These are phyloP conservation scores for Dactylellina haptotyla DNA, from an alignment of 2,329 filamentous ascomycete genomes.

Conservation along the genomic window DNA sequence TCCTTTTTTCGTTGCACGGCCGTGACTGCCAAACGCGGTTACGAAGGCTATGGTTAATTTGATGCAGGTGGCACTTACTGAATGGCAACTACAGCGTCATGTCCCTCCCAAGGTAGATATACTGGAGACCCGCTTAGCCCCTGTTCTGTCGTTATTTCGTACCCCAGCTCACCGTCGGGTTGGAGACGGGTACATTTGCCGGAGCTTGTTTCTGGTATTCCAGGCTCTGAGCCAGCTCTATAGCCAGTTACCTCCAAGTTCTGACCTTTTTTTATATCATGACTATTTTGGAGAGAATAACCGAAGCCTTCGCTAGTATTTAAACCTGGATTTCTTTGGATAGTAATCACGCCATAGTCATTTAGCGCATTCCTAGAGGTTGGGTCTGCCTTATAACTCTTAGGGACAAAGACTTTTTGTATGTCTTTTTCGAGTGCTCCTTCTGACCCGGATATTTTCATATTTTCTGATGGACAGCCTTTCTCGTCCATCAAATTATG, in stretches of 20 bases:
- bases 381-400: constrained; percentile 12
- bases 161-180: constrained; percentile 5
- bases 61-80: constrained; percentile 11
- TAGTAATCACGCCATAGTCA: constrained; percentile 18
- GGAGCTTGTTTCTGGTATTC: constrained; percentile 10
- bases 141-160: constrained; percentile 12
- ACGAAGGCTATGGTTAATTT: constrained; percentile 7
- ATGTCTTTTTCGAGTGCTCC: not conserved
- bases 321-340: not conserved
- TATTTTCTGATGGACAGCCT: not conserved
- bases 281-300: constrained; percentile 12
- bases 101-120: constrained; percentile 13
- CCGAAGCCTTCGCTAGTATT: constrained; percentile 16
- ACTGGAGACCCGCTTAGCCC: constrained; percentile 33
- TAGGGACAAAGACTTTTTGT: constrained; percentile 3
- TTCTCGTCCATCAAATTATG: constrained; percentile 18
- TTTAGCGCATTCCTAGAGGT: constrained; percentile 8
- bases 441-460: not conserved
- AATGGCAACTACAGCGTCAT: constrained; percentile 18
- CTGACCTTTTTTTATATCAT: constrained; percentile 2
- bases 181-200: constrained; percentile 4
- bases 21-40: constrained; percentile 12
- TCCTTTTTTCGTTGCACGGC: not conserved
- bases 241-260: constrained; percentile 13
- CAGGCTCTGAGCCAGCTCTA: not conserved